Base-by-base conservation (phyloP, 176 grass and related monocot genomes). In the Elaeis guineensis region DNA sequence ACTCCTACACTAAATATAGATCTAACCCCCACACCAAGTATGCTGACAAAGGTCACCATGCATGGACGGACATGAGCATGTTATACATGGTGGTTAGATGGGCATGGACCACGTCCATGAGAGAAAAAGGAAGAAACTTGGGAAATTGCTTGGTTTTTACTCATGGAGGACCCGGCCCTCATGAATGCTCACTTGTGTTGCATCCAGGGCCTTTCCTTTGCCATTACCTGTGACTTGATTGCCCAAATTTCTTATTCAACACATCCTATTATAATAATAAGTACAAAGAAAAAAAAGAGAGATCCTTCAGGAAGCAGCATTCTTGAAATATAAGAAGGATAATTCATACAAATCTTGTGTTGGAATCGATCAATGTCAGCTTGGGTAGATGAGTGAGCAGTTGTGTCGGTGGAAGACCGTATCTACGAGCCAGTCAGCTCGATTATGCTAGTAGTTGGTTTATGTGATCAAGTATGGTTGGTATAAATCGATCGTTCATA, bases 271-370 rank as follows among this genome's bases (percentile, higher is more conserved):
- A 61, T 16, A 73, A 44, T 55, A 35, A n/a, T 19, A 64, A n/a
- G 17, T 35, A 50, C 25, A 62, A 64, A 52, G 25, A 64, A 23
- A 63, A 64, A 30, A 29, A 55, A 50, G 60, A 50, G 54, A 72
- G 51, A 80, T 74, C 63, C 63, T 68, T 59, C 32, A 58, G 29
- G 63, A 74, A 74, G 77, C 67, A 59, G 58, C 66, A 50, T 63
- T 5, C 44, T 49, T 18, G 35, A 44, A 44, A 44, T 11, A 44
- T 44, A 44, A 39, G 57, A 58, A 59, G 55, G 30, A 24, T 1
- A 44, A 12, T 44, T 44, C 8, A 44, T 44, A 44, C 35, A 12
- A 59, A 52, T 57, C 17, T 22, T 44, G 39, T 18, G 32, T 60
- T 5, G 63, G 4, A 44, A 67, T 19, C 17, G 18, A 44, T 30